phyloP scores from a whole-genome alignment of 2,329 filamentous ascomycete genomes.

The Didymella glomerata region DNA sequence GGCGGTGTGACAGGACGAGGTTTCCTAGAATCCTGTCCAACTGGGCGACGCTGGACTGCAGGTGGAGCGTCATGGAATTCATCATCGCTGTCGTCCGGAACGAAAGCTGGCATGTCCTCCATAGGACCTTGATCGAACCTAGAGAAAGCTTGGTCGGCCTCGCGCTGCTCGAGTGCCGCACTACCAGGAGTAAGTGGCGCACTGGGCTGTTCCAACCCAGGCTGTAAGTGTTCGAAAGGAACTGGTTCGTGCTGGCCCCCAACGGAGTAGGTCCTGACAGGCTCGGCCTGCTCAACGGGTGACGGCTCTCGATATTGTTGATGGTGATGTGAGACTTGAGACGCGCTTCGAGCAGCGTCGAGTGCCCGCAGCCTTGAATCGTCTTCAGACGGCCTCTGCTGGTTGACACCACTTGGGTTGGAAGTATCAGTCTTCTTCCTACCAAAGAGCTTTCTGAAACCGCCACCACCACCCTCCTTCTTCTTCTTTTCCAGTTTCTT shows the following conservation, averaged over 20 bases:
- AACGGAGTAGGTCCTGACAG: constrained; percentile 32
- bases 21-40: constrained; percentile 21
- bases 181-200: constrained; percentile 66
- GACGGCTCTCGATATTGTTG: constrained; percentile 38
- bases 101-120: constrained; percentile 83
- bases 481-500: constrained; percentile 53
- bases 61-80: constrained; percentile 32
- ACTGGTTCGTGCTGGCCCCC: constrained; percentile 38
- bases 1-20: constrained; percentile 26
- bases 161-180: constrained; percentile 65
- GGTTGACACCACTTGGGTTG: constrained; percentile 23
- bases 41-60: constrained; percentile 35
- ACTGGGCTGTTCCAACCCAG: constrained; percentile 47
- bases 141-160: constrained; percentile 69
- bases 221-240: constrained; percentile 6
- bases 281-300: constrained; percentile 34
- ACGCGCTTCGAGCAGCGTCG: constrained; percentile 37
- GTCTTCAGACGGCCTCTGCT: constrained; percentile 28
- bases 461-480: constrained; percentile 42
- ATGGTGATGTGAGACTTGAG: constrained; percentile 36
- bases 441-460: constrained; percentile 53
- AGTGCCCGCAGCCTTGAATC: constrained; percentile 30
- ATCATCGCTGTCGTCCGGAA: constrained; percentile 60
- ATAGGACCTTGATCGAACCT: constrained; percentile 90
- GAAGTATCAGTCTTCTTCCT: constrained; percentile 48